Percentiles rank a stretch among this genome's conserved stretches.
These are phyloP conservation scores for Datura wrightii DNA, from an alignment of 257 asterid species.

Conservation along the genomic window DNA sequence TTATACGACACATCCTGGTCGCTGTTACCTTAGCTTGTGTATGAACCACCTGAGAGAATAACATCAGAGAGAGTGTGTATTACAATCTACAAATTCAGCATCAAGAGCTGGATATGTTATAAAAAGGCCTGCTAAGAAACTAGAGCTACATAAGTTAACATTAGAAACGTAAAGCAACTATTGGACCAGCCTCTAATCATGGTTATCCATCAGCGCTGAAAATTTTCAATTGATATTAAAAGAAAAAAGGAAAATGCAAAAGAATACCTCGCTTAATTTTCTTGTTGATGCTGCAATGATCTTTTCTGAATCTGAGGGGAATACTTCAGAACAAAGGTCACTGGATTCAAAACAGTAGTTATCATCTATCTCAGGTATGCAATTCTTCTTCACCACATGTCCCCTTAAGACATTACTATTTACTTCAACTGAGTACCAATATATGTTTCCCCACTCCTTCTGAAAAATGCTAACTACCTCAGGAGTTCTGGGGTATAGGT, in stretches of 20 bases:
- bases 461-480: conserved; percentile 82
- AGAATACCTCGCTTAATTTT: conserved; percentile 80
- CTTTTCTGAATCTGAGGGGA: conserved; percentile 89
- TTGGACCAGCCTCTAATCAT: neutral
- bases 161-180: neutral
- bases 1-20: conserved; percentile 93
- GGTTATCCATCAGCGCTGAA: neutral
- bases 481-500: conserved; percentile 79
- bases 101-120: neutral
- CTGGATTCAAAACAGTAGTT: conserved; percentile 69
- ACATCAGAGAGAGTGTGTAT: conserved; percentile 25
- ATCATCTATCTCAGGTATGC: conserved; percentile 61
- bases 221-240: neutral
- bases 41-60: conserved; percentile 75
- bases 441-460: conserved; percentile 71
- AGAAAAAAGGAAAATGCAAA: neutral
- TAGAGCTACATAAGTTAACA: neutral
- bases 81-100: conserved; percentile 28
- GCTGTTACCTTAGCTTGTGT: conserved; percentile 92
- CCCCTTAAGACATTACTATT: conserved; percentile 72
- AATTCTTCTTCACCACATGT: conserved; percentile 62
- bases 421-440: conserved; percentile 89
- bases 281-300: conserved; percentile 81
- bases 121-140: neutral
- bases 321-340: conserved; percentile 82